Base-by-base conservation (phyloP, 371 early-diverging fungal species). In the Neoconidiobolus thromboides region DNA sequence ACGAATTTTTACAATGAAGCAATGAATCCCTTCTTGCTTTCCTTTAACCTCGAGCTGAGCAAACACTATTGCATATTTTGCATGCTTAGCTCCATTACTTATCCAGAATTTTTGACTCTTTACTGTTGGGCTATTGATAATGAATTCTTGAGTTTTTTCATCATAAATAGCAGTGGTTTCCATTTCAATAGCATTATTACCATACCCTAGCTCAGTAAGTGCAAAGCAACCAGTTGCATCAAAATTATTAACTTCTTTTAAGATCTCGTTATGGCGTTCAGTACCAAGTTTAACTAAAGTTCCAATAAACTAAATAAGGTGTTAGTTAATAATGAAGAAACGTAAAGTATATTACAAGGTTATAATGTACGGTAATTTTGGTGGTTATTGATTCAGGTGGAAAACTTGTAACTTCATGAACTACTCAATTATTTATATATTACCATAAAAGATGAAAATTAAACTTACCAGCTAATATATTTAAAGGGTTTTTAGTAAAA, bases 101-200 rank as follows among this genome's bases (percentile, higher is more conserved):
- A 26, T 26, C 86, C 86, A 85, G 70, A 78, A 82, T 68, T 86
- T 83, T 62, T 79, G 79, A 39, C 80, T 76, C 56, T 77, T 66
- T 40, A 73, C 68, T 7, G 77, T 65, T 2, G 86, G 86, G 51
- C 81, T 81, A 66, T 86, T 70, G 63, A 86, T 79, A 63, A 83
- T 73, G 67, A 79, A 83, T 62, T 85, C 82, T 43, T 73, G 72
- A 1, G 78, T 79, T 37, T 67, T 64, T 40, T 66, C 64, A 65
- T 72, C 76, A 60, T 71, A 77, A 57, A 67, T 53, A 41, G 76
- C 82, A 12, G 79, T 79, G 4, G 82, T 81, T 50, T 82, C 79
- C 84, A 86, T 81, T 64, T 86, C 85, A 40, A 83, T 68, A 50
- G 83, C 85, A 58, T 84, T 84, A 66, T 83, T 84, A 12, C 84